Percentiles rank a stretch among this genome's conserved stretches.
Evolutionary conservation across 2,329 filamentous ascomycete genomes (phyloP).

Genomic region (Paecilomyces formosus): DNA sequence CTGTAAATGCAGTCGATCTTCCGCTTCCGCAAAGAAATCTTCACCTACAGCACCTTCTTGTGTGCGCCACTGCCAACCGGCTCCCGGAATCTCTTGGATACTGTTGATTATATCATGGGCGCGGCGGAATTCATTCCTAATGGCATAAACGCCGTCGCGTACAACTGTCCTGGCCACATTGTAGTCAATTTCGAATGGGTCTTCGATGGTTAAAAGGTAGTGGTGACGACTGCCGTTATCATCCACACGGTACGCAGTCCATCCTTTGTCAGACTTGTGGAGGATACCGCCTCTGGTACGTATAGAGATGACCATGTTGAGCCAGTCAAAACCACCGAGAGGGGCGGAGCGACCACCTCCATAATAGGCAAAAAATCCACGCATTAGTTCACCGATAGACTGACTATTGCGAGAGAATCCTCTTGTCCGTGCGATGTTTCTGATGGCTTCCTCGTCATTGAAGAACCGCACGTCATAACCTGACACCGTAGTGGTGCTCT

Average conservation of each 20-base stretch:
- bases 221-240: conserved; percentile 69
- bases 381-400: conserved; percentile 61
- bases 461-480: conserved; percentile 71
- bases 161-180: conserved; percentile 85
- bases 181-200: conserved; percentile 81
- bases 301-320: conserved; percentile 68
- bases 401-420: conserved; percentile 62
- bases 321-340: conserved; percentile 65
- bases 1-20: conserved; percentile 4
- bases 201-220: conserved; percentile 83
- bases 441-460: conserved; percentile 65
- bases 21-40: conserved; percentile 17
- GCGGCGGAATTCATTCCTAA: conserved; percentile 75
- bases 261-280: conserved; percentile 70
- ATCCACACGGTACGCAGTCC: conserved; percentile 68
- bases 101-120: conserved; percentile 64
- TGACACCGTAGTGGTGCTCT: conserved; percentile 42
- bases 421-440: conserved; percentile 49
- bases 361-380: conserved; percentile 85
- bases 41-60: conserved; percentile 14
- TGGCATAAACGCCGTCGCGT: conserved; percentile 71
- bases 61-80: conserved; percentile 15
- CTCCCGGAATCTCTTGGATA: conserved; percentile 31
- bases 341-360: conserved; percentile 52
- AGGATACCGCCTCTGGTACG: conserved; percentile 63